Evolutionary conservation across 1,139 yeast genomes (phyloP), one percentile per base, ranked within the genome.

Genomic region (Protomyces gravidus): DNA sequence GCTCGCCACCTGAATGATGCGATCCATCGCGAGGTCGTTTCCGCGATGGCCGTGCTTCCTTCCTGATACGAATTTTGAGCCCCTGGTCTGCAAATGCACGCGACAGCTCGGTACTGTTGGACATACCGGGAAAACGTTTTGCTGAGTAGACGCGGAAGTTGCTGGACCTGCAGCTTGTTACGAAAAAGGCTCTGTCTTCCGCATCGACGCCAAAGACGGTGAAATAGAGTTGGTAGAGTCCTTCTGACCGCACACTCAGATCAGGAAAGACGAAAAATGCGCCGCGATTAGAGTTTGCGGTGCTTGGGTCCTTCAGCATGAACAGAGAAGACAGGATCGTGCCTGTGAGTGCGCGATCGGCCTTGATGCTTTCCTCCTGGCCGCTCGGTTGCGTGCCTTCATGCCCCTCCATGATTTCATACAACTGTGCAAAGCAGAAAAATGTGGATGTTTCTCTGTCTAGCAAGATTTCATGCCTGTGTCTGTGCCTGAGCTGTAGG

Each of bases 61-160:
- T 55, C 32, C 59, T 48, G 17, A 55, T 55, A 19, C 59, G 47
- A 15, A 55, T 55, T 27, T 49, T 48, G 21, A 55, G 53, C 0
- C 59, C 59, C 28, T 55, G 59, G 2, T 55, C 59, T 5, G 59
- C 50, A 26, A 55, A 49, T n/a, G 55, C 42, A 42, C 48, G 28
- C 13, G 55, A 55, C 13, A 55, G 33, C 13, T 55, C 59, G 3
- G 55, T 55, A 36, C 55, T 48, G 45, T 55, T 49, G 19, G 59
- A 32, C 52, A 72, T 67, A 4, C 75, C 75, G n/a, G 74, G 75
- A 61, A 72, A 72, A 45, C 70, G 67, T 60, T 72, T 73, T 27
- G 74, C 74, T 3, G 73, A 69, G 65, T 71, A 72, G 28, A 71
- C 75, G 2, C 71, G 68, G 55, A 72, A 65, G 39, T 68, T 63